Evolutionary conservation across 192 early-diverging fungal genomes (phyloP).

Genomic region (Haplosporangium gracile): DNA sequence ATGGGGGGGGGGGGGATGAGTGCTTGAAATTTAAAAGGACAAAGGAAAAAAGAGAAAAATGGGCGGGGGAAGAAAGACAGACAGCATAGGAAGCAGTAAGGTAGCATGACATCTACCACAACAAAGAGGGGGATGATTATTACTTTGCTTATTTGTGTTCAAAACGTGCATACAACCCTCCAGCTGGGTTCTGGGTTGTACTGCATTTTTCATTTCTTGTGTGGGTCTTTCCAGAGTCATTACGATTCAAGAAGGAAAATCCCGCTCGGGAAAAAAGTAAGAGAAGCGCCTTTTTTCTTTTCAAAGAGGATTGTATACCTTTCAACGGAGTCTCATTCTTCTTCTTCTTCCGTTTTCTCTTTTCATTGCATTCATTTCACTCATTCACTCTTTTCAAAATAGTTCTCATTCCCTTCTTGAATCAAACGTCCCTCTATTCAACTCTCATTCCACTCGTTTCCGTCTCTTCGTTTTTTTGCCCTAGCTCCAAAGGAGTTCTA

Average conservation of each 20-base stretch:
- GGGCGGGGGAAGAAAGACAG: too few species aligned
- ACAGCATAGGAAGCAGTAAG: too few species aligned
- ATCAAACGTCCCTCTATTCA: background rate
- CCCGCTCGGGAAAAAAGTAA: background rate
- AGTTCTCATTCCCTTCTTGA: background rate
- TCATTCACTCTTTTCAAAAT: background rate
- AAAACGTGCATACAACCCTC: too few species aligned
- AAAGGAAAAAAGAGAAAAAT: too few species aligned
- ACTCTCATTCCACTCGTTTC: background rate
- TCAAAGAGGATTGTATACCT: background rate
- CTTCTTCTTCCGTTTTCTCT: background rate
- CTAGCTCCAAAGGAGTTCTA: background rate
- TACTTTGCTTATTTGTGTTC: too few species aligned
- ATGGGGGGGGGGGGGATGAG: too few species aligned
- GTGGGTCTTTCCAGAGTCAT: background rate
- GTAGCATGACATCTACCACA: too few species aligned
- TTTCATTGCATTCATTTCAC: background rate
- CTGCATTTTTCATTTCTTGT: too few species aligned
- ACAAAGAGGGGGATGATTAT: too few species aligned
- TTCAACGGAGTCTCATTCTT: background rate
- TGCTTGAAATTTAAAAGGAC: too few species aligned
- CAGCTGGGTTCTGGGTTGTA: too few species aligned
- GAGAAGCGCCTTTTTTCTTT: background rate
- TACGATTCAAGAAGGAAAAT: background rate
- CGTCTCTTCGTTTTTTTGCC: background rate